Conservation (phyloP, 1,284 basidiomycete species). For the Cutaneotrichosporon spelunceum region DNA sequence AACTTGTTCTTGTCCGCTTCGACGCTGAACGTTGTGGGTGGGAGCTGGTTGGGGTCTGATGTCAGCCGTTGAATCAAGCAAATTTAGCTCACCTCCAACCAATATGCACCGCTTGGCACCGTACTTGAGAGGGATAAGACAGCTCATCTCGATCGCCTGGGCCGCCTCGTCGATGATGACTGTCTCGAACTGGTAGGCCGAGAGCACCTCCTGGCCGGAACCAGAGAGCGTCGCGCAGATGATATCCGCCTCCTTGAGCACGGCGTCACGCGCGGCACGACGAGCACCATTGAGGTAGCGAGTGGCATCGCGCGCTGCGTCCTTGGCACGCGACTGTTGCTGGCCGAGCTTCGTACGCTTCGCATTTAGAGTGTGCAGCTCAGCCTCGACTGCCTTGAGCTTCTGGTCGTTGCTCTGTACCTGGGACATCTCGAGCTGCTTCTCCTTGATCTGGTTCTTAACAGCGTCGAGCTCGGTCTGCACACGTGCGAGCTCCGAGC, state of each 20-base stretch:
- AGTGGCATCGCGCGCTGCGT: slow-evolving; percentile 68
- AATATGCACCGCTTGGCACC: slow-evolving; percentile 79
- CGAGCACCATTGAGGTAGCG: slow-evolving; percentile 74
- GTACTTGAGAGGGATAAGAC: slow-evolving; percentile 95
- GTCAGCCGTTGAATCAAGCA: slow-evolving; percentile 9
- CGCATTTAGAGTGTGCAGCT: slow-evolving; percentile 66
- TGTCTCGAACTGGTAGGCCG: slow-evolving; percentile 86
- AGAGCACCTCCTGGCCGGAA: slow-evolving; percentile 82
- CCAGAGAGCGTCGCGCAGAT: slow-evolving; percentile 93
- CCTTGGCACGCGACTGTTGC: slow-evolving; percentile 71
- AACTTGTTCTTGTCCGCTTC: slow-evolving; percentile 78
- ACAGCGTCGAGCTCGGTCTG: slow-evolving; percentile 66
- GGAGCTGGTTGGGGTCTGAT: slow-evolving; percentile 90
- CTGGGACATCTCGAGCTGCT: slow-evolving; percentile 58
- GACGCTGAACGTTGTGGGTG: slow-evolving; percentile 90
- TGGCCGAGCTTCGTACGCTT: slow-evolving; percentile 64
- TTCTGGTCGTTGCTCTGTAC: slow-evolving; percentile 43
- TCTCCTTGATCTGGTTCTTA: slow-evolving; percentile 61
- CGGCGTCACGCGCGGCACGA: slow-evolving; percentile 67
- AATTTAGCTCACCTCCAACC: slow-evolving; percentile 71
- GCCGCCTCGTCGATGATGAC: slow-evolving; percentile 98
- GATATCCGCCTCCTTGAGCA: slow-evolving; percentile 85
- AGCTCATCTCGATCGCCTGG: slow-evolving; percentile 92
- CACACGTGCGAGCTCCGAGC: slow-evolving; percentile 57
- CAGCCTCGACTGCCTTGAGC: slow-evolving; percentile 59